A percentile compares a stretch with the other conserved stretches of the same genome.
Conservation (phyloP, 2,329 filamentous ascomycete genomes). For the Colletotrichum sp. region DNA sequence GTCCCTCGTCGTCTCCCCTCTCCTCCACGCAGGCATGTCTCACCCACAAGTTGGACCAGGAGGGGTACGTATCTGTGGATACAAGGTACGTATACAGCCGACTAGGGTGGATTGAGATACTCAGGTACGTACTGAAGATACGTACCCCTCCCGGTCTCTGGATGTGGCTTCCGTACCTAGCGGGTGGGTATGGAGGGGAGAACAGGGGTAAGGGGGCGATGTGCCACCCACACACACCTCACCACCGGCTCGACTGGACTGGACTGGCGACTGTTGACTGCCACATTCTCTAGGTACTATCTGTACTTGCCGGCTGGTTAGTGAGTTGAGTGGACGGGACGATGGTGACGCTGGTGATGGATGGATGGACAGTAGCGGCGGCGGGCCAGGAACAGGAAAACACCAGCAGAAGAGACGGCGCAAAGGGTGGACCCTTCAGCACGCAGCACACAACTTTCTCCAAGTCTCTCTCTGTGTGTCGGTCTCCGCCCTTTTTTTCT, state of each 20-base stretch:
- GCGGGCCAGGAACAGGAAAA: conserved; percentile 33
- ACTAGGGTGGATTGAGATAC: not conserved
- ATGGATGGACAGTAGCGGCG: conserved; percentile 18
- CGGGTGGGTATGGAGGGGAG: conserved; percentile 9
- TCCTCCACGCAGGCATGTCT: conserved; percentile 51
- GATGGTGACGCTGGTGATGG: not conserved
- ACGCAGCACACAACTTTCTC: not conserved
- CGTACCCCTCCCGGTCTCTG: conserved; percentile 5
- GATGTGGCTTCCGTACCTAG: conserved; percentile 11
- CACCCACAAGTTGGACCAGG: conserved; percentile 47
- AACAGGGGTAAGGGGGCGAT: not conserved
- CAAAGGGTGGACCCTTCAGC: conserved; percentile 21
- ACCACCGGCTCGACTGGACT: not conserved
- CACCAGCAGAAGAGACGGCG: conserved; percentile 32
- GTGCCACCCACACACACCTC: conserved; percentile 3
- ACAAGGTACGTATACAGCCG: not conserved
- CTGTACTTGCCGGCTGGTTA: not conserved
- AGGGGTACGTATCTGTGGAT: conserved; percentile 9
- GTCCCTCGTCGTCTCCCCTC: conserved; percentile 27
- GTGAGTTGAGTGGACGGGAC: not conserved
- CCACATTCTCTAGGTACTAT: not conserved
- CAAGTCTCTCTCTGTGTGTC: not conserved
- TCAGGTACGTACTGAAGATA: not conserved
- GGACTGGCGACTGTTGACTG: not conserved
- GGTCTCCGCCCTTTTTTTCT: conserved; percentile 19